Base-by-base conservation (phyloP, 768 basidiomycete species). In the Boletus sp. region DNA sequence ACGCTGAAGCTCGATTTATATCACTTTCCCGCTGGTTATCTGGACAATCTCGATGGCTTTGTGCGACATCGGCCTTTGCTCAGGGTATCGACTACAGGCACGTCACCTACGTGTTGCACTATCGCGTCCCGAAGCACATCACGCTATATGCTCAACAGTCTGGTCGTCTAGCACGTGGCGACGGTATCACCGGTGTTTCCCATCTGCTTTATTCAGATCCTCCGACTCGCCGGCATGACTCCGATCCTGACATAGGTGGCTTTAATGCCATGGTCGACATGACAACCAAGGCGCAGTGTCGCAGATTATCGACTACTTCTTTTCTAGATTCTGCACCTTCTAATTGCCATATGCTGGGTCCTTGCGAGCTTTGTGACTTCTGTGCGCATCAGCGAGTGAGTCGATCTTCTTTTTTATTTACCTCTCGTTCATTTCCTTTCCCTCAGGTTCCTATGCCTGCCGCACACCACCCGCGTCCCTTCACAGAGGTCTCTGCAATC, bases 31-130 rank as follows among this genome's bases (percentile, higher is more conserved):
- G 4, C 5, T 55, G 54, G 47, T 2, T 12, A 14, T 41, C 40
- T 2, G 40, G 48, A 5, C 1, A 5, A 4, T 55, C 54, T 3
- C n/a, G 18, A 40, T 58, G 57, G 57, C 35, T 55, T n/a, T 58
- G 44, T 41, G 54, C 54, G 0, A 59, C 45, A 4, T 59, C 45
- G 0, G 44, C 54, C 0, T 59, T 59, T 24, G 54, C 58, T 1
- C 58, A 59, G 18, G 58, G 58, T 7, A 51, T 56, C 28, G 44
- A 56, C 9, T 59, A 59, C 1, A 5, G 58, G 0, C 42, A 56
- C 18, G 36, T 59, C 1, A 51, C 54, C 6, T 56, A 56, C 11
- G 49, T 59, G 5, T 3, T 59, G 4, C 58, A 55, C n/a, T 55
- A 32, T n/a, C 35, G 42, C 1, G 36, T 58, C 1, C 53, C 48